Conservation (phyloP, 257 asterid species). For the Osmanthus fragrans region DNA sequence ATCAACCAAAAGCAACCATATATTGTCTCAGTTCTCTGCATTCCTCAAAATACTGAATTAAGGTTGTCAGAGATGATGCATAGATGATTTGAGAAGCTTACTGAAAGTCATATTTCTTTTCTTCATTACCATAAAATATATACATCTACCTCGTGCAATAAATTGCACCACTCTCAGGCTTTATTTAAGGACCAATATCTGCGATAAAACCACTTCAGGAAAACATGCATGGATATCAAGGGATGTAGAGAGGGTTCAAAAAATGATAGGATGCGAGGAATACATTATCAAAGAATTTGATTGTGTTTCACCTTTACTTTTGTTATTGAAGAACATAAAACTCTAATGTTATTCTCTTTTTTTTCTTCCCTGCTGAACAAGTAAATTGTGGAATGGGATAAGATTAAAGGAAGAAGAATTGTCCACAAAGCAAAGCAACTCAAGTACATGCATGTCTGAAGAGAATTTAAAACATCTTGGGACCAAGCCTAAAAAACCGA, state of each 20-base stretch:
- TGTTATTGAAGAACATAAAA: not conserved
- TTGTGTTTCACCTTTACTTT: not conserved
- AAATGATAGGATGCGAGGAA: not conserved
- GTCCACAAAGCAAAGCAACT: not conserved
- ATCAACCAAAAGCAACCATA: constrained; percentile 4
- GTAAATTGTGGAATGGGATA: not conserved
- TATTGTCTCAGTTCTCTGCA: not conserved
- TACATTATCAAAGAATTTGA: not conserved
- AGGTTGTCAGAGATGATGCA: not conserved
- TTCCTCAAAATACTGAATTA: not conserved
- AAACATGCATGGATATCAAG: not conserved
- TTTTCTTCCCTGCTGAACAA: not conserved
- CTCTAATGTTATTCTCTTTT: not conserved
- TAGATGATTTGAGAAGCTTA: not conserved
- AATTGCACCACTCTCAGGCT: not conserved
- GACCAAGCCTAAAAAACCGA: not conserved
- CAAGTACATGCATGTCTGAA: not conserved
- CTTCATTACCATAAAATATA: not conserved
- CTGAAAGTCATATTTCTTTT: not conserved
- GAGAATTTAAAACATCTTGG: not conserved
- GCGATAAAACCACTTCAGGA: not conserved
- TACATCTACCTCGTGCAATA: not conserved
- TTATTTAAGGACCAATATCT: not conserved
- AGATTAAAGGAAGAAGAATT: not conserved
- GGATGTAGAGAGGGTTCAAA: not conserved